A percentile compares a stretch with the other conserved stretches of the same genome.
Conservation (phyloP, 2,329 filamentous ascomycete species). For the Talaromyces sp. region DNA sequence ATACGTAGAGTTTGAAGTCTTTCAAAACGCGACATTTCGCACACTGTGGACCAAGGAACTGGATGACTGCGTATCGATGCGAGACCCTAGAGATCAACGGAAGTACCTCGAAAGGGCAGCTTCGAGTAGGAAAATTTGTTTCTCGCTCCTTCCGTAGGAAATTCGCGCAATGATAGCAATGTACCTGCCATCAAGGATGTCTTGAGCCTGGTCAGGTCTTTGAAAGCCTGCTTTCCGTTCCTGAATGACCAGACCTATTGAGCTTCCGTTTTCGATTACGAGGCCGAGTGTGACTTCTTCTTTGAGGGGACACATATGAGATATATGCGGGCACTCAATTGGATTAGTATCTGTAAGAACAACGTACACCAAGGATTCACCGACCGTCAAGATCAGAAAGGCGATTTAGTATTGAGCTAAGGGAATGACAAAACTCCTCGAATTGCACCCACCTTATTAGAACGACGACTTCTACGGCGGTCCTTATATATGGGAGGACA, state of each 20-base stretch:
- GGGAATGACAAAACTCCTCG: background rate
- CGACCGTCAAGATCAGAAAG: slow-evolving; percentile 23
- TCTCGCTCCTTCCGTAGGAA: slow-evolving; percentile 15
- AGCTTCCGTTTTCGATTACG: slow-evolving; percentile 10
- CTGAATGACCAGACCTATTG: slow-evolving; percentile 16
- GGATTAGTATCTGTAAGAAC: slow-evolving; percentile 10
- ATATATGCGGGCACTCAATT: slow-evolving; percentile 1
- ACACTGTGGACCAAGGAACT: slow-evolving; percentile 1
- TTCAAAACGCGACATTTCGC: slow-evolving; percentile 7
- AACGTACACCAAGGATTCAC: slow-evolving; percentile 24
- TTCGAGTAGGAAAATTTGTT: background rate
- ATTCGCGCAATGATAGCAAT: slow-evolving; percentile 15
- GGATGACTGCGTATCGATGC: background rate
- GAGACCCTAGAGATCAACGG: background rate
- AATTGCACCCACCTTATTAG: background rate
- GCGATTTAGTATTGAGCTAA: slow-evolving; percentile 16
- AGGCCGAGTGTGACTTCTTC: slow-evolving; percentile 14
- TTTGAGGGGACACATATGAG: slow-evolving; percentile 3
- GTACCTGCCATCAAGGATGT: slow-evolving; percentile 7
- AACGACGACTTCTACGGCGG: background rate
- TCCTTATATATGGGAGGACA: background rate
- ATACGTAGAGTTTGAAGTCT: background rate
- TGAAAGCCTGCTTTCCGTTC: slow-evolving; percentile 13
- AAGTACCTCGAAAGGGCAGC: background rate
- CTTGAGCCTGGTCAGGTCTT: slow-evolving; percentile 5